Conservation (phyloP, 129 eudicot genomes). For the Lactuca saligna region DNA sequence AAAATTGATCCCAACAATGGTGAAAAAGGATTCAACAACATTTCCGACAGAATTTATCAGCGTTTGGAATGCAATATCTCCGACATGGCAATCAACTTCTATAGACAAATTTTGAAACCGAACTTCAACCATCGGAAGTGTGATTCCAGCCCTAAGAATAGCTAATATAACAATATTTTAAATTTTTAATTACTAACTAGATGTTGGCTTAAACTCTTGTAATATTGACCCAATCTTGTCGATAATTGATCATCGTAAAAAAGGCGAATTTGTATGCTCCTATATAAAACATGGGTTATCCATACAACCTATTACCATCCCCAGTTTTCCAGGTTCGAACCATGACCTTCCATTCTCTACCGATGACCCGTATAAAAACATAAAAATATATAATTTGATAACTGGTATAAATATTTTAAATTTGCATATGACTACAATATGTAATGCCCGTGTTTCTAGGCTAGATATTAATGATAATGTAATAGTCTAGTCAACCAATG, state of each 20-base stretch:
- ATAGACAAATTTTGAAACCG: constrained; percentile 43
- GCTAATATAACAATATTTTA: not conserved
- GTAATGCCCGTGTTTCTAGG: too few relatives aligned
- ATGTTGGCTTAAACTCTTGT: not conserved
- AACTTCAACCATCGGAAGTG: constrained; percentile 48
- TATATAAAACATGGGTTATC: too few relatives aligned
- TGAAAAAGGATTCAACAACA: constrained; percentile 37
- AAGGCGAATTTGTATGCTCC: too few relatives aligned
- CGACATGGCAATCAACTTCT: constrained; percentile 53
- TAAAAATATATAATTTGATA: too few relatives aligned
- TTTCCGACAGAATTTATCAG: constrained; percentile 44
- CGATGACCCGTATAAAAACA: too few relatives aligned
- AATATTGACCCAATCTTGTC: not conserved
- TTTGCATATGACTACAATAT: too few relatives aligned
- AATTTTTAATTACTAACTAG: not conserved
- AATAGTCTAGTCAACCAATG: too few relatives aligned
- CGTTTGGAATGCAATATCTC: constrained; percentile 53
- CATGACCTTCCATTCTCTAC: too few relatives aligned
- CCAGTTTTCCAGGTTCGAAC: too few relatives aligned
- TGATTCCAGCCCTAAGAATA: constrained; percentile 46
- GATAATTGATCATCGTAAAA: not conserved
- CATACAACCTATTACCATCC: too few relatives aligned
- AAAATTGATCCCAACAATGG: constrained; percentile 35
- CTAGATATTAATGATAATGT: too few relatives aligned
- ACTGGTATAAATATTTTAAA: too few relatives aligned